Evolutionary conservation across 139 green algal genomes (phyloP).

Genomic region (Coelastrella sp.): DNA sequence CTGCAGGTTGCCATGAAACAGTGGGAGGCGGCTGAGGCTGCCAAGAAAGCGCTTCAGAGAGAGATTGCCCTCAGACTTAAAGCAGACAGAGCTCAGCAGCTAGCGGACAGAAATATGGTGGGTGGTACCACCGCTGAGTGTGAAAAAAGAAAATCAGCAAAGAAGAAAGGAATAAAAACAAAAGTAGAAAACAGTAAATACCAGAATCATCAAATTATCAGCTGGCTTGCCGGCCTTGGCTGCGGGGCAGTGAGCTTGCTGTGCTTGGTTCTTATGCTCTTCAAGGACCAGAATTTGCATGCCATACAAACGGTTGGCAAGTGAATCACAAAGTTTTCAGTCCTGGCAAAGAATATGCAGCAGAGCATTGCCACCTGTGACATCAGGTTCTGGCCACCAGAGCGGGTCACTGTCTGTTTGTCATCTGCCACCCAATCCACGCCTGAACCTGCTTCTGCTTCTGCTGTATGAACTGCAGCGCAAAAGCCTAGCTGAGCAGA

Average conservation of each 20-base stretch:
- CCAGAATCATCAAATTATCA: too few species aligned
- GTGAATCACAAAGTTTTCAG: too few species aligned
- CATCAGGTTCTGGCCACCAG: too few species aligned
- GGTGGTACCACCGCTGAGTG: background rate
- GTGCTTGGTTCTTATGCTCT: too few species aligned
- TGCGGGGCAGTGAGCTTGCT: background rate
- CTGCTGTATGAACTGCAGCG: background rate
- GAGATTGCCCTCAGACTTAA: conserved; percentile 22
- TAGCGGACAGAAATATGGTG: conserved; percentile 42
- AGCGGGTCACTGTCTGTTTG: too few species aligned
- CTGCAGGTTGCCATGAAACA: conserved; percentile 40
- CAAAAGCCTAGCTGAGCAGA: conserved; percentile 35
- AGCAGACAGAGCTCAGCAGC: conserved; percentile 42
- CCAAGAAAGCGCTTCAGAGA: conserved; percentile 6
- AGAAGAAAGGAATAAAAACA: too few species aligned
- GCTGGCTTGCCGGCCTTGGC: background rate
- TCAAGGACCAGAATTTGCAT: too few species aligned
- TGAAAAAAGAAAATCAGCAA: too few species aligned
- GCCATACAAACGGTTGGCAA: too few species aligned
- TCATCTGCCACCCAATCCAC: background rate
- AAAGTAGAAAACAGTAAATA: too few species aligned
- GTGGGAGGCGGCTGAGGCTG: conserved; percentile 37
- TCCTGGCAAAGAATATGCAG: background rate
- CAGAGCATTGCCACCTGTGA: too few species aligned
- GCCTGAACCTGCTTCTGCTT: conserved; percentile 2